Conservation (phyloP, 257 asterid species). For the Leptodermis oblonga region DNA sequence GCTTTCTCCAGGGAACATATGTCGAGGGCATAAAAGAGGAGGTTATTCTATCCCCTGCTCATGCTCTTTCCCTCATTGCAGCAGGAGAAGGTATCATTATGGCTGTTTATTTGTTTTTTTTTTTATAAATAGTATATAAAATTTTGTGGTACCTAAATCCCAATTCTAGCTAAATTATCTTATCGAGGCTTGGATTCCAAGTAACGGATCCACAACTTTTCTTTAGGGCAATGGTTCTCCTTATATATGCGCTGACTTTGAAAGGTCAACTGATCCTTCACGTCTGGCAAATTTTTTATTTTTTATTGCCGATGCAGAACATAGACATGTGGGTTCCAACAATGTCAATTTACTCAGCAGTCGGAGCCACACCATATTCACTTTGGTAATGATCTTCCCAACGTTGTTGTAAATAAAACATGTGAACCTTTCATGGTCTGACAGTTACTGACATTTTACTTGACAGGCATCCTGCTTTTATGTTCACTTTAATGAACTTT, state of each 20-base stretch:
- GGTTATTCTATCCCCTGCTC: conserved; percentile 87
- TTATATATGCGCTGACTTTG: not conserved
- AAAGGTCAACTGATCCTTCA: not conserved
- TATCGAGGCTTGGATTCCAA: not conserved
- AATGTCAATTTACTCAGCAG: conserved; percentile 87
- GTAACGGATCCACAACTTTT: not conserved
- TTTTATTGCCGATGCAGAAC: conserved; percentile 48
- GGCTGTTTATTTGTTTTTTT: not conserved
- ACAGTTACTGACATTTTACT: not conserved
- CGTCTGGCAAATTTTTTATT: not conserved
- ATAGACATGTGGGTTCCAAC: conserved; percentile 85
- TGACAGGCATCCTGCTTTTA: not conserved
- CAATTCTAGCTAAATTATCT: not conserved
- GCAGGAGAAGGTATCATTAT: conserved; percentile 70
- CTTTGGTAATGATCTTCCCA: conserved; percentile 45
- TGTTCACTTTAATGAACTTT: not conserved
- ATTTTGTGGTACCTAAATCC: not conserved
- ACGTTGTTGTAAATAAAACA: not conserved
- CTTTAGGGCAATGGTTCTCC: not conserved
- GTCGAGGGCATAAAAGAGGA: conserved; percentile 90
- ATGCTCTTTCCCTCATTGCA: conserved; percentile 85
- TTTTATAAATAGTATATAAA: not conserved
- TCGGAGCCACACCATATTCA: conserved; percentile 91
- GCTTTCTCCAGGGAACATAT: conserved; percentile 53
- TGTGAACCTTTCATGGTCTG: not conserved